Evolutionary conservation across 768 basidiomycete species (phyloP).

Genomic region (Rubroboletus pulcherrimus): DNA sequence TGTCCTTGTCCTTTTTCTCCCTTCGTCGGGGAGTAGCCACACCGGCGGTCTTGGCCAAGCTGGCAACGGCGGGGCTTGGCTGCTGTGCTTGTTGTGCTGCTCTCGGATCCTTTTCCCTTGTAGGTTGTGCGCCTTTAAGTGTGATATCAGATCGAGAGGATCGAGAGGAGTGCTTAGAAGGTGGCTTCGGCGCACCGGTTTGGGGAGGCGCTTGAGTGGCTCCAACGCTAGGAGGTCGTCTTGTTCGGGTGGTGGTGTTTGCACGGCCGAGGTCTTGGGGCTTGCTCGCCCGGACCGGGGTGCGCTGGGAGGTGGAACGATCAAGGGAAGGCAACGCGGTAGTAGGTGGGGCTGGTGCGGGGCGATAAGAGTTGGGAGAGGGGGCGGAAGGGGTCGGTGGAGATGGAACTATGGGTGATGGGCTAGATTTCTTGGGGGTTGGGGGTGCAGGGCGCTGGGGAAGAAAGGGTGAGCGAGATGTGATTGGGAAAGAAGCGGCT

Average conservation of each 20-base stretch:
- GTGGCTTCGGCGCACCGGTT: slow-evolving; percentile 32
- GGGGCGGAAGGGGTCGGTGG: slow-evolving; percentile 29
- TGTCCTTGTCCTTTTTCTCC: slow-evolving; percentile 81
- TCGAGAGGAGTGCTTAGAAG: slow-evolving; percentile 51
- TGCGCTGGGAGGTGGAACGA: slow-evolving; percentile 83
- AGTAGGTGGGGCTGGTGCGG: slow-evolving; percentile 71
- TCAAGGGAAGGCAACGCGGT: slow-evolving; percentile 69
- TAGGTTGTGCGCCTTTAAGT: slow-evolving; percentile 37
- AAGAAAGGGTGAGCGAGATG: slow-evolving; percentile 5
- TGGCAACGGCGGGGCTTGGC: slow-evolving; percentile 59
- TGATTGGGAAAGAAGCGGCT: neutral
- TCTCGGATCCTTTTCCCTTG: slow-evolving; percentile 38
- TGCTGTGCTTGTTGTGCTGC: slow-evolving; percentile 39
- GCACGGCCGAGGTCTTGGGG: slow-evolving; percentile 50
- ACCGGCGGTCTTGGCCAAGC: slow-evolving; percentile 63
- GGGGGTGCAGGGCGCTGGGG: slow-evolving; percentile 38
- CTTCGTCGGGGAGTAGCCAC: slow-evolving; percentile 79
- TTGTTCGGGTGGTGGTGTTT: slow-evolving; percentile 67
- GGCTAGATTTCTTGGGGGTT: slow-evolving; percentile 39
- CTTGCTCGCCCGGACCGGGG: slow-evolving; percentile 52
- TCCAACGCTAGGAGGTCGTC: slow-evolving; percentile 47
- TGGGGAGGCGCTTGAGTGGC: slow-evolving; percentile 25
- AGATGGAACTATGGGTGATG: slow-evolving; percentile 28
- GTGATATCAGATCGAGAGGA: slow-evolving; percentile 59
- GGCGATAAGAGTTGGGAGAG: slow-evolving; percentile 56